Percentiles rank a stretch among this genome's conserved stretches.
Evolutionary conservation across 768 basidiomycete genomes (phyloP).

Genomic region (Tylopilus plumbeoviolaceoides): DNA sequence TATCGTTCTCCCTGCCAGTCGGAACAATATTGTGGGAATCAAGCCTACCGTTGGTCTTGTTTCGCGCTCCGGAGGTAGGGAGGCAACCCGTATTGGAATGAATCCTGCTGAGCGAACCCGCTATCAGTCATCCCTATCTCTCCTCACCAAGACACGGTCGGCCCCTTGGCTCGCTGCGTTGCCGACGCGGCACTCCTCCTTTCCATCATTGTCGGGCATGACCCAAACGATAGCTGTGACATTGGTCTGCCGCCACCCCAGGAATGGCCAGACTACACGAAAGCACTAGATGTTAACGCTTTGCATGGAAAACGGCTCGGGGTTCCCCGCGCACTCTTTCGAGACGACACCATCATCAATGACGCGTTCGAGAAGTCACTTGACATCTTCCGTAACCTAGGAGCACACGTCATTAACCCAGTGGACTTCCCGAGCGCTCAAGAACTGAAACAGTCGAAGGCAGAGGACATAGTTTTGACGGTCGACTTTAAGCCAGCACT

Average conservation of each 20-base stretch:
- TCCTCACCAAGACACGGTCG: conserved; percentile 38
- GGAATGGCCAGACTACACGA: conserved; percentile 51
- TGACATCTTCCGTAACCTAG: conserved; percentile 35
- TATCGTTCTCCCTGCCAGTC: conserved; percentile 40
- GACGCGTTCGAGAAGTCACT: conserved; percentile 39
- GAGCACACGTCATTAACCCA: conserved; percentile 53
- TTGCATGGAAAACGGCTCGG: conserved; percentile 45
- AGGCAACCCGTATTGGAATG: neutral
- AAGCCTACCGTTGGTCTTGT: conserved; percentile 42
- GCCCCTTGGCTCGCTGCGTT: conserved; percentile 35
- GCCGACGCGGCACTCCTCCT: conserved; percentile 38
- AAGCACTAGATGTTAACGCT: conserved; percentile 44
- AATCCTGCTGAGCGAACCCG: neutral
- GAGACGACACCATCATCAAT: conserved; percentile 21
- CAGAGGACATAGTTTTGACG: conserved; percentile 51
- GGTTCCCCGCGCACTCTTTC: conserved; percentile 37
- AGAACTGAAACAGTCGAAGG: conserved; percentile 43
- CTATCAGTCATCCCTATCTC: conserved; percentile 45
- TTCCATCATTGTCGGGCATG: conserved; percentile 39
- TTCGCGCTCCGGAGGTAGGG: conserved; percentile 35
- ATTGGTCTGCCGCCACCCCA: conserved; percentile 43
- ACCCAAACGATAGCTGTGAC: conserved; percentile 35
- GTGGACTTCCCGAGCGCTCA: conserved; percentile 55
- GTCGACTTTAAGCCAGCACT: conserved; percentile 54
- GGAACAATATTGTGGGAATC: conserved; percentile 43